These are phyloP conservation scores for Zygnema circumcarinatum DNA, from an alignment of 139 green algal genomes.

Conservation along the genomic window DNA sequence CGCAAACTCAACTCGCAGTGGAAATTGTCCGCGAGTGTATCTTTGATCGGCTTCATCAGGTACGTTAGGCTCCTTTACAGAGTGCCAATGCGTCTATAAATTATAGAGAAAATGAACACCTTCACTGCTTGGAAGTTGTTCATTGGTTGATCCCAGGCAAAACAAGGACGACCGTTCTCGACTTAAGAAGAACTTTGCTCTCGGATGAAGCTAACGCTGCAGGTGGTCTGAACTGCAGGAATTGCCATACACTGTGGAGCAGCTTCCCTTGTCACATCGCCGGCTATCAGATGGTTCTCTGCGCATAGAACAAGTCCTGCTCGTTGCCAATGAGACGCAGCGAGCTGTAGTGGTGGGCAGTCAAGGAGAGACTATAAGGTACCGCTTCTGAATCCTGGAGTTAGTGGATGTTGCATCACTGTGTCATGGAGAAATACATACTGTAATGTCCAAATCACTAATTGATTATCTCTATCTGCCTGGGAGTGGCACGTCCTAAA, in stretches of 20 bases:
- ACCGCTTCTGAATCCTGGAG: not conserved
- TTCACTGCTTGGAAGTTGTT: not conserved
- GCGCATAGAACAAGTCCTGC: constrained; percentile 33
- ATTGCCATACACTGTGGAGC: constrained; percentile 43
- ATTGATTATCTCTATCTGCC: not conserved
- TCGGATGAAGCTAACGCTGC: no score
- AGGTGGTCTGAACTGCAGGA: constrained; percentile 43
- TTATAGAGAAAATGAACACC: not conserved
- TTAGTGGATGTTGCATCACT: no score
- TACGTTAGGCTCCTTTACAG: constrained; percentile 1
- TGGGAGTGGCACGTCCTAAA: no score
- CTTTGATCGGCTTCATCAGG: constrained; percentile 52
- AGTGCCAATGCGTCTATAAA: not conserved
- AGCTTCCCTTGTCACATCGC: constrained; percentile 5
- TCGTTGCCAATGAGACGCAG: constrained; percentile 22
- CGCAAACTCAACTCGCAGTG: constrained; percentile 22
- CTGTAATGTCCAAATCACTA: not conserved
- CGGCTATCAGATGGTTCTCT: constrained; percentile 25
- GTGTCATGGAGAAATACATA: not conserved
- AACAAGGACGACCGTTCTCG: no score
- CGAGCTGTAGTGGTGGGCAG: constrained; percentile 47
- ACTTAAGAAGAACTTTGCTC: no score
- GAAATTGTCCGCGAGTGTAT: constrained; percentile 55
- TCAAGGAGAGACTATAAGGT: constrained; percentile 30
- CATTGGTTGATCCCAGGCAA: not conserved